phyloP scores from a whole-genome alignment of 2,329 filamentous ascomycete species.

The Leptoxyphium fumago region DNA sequence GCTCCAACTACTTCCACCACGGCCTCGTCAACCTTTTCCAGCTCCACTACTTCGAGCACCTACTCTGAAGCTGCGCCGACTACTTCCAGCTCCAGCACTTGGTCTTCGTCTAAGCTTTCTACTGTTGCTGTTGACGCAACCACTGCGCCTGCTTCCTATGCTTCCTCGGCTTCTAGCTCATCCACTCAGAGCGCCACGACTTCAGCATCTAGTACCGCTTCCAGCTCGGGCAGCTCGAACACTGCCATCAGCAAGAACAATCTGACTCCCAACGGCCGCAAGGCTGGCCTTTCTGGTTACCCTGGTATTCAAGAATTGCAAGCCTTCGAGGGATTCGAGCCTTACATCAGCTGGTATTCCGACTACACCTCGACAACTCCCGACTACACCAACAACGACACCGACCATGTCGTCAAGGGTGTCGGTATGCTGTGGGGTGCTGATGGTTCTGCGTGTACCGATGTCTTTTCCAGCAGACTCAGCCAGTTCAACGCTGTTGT shows the following conservation, averaged over 20 bases:
- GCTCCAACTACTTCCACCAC: not conserved
- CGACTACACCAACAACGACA: slow-evolving; percentile 1
- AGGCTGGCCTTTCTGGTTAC: slow-evolving; percentile 16
- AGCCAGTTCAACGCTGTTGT: slow-evolving; percentile 8
- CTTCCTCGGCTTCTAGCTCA: not conserved
- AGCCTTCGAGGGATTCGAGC: slow-evolving; percentile 8
- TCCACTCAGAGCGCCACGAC: not conserved
- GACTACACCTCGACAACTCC: slow-evolving; percentile 15
- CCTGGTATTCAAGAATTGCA: slow-evolving; percentile 8
- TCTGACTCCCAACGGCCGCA: slow-evolving; percentile 8
- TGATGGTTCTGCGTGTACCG: slow-evolving; percentile 7
- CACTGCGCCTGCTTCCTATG: not conserved
- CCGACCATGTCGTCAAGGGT: slow-evolving; percentile 6
- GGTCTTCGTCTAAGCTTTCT: not conserved
- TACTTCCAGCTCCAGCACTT: not conserved
- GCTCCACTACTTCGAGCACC: too few relatives aligned
- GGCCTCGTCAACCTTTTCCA: not conserved
- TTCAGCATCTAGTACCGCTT: slow-evolving; percentile 1
- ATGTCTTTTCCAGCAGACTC: slow-evolving; percentile 5
- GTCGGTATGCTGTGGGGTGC: slow-evolving; percentile 16
- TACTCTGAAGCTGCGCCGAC: too few relatives aligned
- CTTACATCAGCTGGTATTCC: slow-evolving; percentile 16
- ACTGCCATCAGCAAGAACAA: slow-evolving; percentile 5
- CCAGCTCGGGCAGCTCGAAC: slow-evolving; percentile 1
- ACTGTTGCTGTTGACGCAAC: not conserved